A percentile compares a stretch with the other conserved stretches of the same genome.
phyloP scores from a whole-genome alignment of 2,329 filamentous ascomycete genomes.

The Apiospora rasikravindrae region DNA sequence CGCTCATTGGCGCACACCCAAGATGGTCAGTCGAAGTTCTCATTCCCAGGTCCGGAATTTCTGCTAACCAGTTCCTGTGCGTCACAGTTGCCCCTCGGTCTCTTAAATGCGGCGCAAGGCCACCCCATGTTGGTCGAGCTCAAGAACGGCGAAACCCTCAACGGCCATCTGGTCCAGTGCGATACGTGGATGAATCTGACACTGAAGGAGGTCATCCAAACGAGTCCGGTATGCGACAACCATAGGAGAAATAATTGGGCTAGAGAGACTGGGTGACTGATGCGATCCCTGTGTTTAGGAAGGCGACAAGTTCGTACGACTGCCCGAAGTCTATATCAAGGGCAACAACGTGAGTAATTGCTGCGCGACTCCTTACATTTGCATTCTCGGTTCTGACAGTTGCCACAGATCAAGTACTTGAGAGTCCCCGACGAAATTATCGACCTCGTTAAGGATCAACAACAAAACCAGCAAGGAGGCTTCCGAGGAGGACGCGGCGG shows the following conservation, averaged over 20 bases:
- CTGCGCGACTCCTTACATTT: not conserved
- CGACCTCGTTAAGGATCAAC: slow-evolving; percentile 90
- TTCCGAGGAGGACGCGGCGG: slow-evolving; percentile 71
- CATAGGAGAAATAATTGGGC: not conserved
- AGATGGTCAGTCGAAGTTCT: slow-evolving; percentile 18
- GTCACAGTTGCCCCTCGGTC: slow-evolving; percentile 72
- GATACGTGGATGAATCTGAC: slow-evolving; percentile 99
- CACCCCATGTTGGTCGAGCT: slow-evolving; percentile 75
- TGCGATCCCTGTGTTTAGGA: slow-evolving; percentile 57
- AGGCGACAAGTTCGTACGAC: slow-evolving; percentile 88
- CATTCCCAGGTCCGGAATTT: not conserved
- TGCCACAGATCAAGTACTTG: slow-evolving; percentile 92
- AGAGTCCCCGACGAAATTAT: slow-evolving; percentile 96
- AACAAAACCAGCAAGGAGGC: slow-evolving; percentile 69
- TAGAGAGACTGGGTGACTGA: not conserved
- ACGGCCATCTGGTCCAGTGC: slow-evolving; percentile 94
- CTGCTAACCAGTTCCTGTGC: not conserved
- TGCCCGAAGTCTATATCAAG: slow-evolving; percentile 94
- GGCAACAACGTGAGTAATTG: slow-evolving; percentile 85
- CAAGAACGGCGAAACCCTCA: slow-evolving; percentile 78
- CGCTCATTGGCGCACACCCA: not conserved
- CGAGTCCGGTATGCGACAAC: slow-evolving; percentile 69
- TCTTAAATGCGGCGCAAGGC: slow-evolving; percentile 94
- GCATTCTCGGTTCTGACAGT: slow-evolving; percentile 29
- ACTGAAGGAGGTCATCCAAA: slow-evolving; percentile 95